Base-by-base conservation (phyloP, 176 grass and related monocot species). In the Coix lacrymajobi region DNA sequence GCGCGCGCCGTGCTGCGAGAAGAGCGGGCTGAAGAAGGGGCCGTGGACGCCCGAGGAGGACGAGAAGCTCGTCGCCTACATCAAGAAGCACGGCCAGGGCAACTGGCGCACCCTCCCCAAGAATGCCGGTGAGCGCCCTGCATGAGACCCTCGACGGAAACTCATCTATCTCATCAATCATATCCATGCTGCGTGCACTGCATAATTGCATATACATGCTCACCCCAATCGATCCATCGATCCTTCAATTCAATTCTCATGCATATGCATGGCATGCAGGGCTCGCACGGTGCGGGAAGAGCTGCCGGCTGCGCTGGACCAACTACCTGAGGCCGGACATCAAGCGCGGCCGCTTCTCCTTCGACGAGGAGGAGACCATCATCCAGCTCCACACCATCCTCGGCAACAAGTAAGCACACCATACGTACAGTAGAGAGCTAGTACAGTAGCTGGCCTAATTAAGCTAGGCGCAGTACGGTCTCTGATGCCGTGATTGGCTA, bases 301-400 rank as follows among this genome's bases (percentile, higher is more conserved):
- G 96, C 69, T 99, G 96, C 87, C 93, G 96, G 48, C 91, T 99
- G 46, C 89, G 96, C 56, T 99, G 93, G 96, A 96, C 91, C 1
- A 99, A 99, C 80, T 99, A 99, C 68, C 89, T 99, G 52, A 34
- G 96, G 28, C 93, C 96, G 10, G 96, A 99, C 84, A 99, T 99
- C 79, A 99, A 99, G 65, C 87, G 93, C 77, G 96, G 96, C 58
- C 81, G 93, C 79, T 99, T 99, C 87, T 96, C 96, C 49, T 96
- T 99, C 64, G 96, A 99, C 81, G 96, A 99, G 78, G 96, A 99
- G 82, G 93, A 99, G 88, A 24, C 96, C 41, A 96, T 99, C 86
- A 92, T 99, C 83, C 96, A 99, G 69, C 87, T 99, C 20, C 96
- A 99, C 84, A 92, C 91, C 80, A 85, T 99, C 76, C 73, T 99